Conservation (phyloP, 768 basidiomycete genomes). For the Pisolithus microcarpus region DNA sequence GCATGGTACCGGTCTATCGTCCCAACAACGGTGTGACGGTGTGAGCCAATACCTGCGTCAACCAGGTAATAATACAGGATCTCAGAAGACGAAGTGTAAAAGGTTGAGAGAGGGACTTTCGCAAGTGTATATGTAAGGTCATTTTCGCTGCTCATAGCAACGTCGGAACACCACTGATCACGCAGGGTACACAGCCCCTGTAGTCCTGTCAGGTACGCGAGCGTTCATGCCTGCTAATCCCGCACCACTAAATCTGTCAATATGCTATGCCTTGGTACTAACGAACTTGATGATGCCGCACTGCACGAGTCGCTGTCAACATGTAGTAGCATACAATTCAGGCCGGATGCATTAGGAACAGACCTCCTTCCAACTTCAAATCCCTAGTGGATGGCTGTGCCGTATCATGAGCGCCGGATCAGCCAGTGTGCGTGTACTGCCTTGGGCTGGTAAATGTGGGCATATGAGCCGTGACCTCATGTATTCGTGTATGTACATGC, state of each 20-base stretch:
- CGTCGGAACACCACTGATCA: slow-evolving; percentile 6
- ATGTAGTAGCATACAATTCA: too few relatives aligned
- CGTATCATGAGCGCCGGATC: too few relatives aligned
- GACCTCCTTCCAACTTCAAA: too few relatives aligned
- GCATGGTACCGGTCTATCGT: slow-evolving; percentile 8
- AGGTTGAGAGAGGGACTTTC: not conserved
- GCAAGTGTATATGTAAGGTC: slow-evolving; percentile 1
- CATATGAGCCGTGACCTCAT: too few relatives aligned
- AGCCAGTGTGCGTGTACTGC: too few relatives aligned
- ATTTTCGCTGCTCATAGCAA: slow-evolving; percentile 16
- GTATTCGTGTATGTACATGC: too few relatives aligned
- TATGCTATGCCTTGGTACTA: too few relatives aligned
- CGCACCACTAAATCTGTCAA: not conserved
- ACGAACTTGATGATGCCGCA: too few relatives aligned
- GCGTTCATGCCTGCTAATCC: not conserved
- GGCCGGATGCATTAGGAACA: not conserved
- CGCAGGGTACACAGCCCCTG: slow-evolving; percentile 1
- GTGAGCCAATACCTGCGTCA: not conserved
- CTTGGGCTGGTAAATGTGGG: too few relatives aligned
- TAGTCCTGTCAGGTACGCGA: not conserved
- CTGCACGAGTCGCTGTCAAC: too few relatives aligned
- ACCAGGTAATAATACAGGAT: not conserved
- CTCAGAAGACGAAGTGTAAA: not conserved
- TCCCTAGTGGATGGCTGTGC: too few relatives aligned
- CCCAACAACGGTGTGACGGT: not conserved